Percentiles rank a stretch among this genome's conserved stretches.
These are phyloP conservation scores for Monosporascus sp. DNA, from an alignment of 2,329 filamentous ascomycete genomes.

Conservation along the genomic window DNA sequence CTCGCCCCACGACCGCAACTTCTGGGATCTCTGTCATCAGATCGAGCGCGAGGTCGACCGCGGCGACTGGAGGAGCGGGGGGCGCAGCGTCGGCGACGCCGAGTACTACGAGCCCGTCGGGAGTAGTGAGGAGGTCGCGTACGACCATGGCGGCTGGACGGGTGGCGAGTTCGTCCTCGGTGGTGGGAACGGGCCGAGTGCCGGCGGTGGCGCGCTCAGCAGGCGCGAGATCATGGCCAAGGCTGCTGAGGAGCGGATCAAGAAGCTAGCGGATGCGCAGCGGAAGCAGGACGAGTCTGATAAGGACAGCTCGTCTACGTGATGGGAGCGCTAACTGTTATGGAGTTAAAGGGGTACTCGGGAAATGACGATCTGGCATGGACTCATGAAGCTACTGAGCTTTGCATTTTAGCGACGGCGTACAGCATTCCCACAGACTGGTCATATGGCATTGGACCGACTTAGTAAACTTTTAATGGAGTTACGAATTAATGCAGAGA, in stretches of 20 bases:
- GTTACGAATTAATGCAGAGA: too few species aligned
- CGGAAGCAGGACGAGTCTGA: neutral
- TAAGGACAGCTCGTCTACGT: neutral
- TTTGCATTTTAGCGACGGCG: too few species aligned
- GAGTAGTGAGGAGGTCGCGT: constrained; percentile 44
- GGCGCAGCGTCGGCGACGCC: constrained; percentile 60
- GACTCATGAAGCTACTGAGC: too few species aligned
- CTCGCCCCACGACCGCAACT: constrained; percentile 74
- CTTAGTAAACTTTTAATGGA: too few species aligned
- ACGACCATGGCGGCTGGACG: constrained; percentile 71
- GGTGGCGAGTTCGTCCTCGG: constrained; percentile 75
- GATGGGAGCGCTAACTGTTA: neutral
- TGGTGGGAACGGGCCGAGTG: constrained; percentile 32
- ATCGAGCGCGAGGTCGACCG: constrained; percentile 82
- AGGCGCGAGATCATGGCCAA: constrained; percentile 70
- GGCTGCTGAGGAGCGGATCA: constrained; percentile 64
- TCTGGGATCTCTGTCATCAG: constrained; percentile 83
- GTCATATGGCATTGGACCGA: too few species aligned
- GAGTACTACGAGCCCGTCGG: constrained; percentile 50
- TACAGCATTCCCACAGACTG: too few species aligned
- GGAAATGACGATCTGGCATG: too few species aligned
- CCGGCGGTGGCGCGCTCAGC: constrained; percentile 44
- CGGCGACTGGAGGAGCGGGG: constrained; percentile 72
- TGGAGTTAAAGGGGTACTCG: too few species aligned
- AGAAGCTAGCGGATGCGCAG: constrained; percentile 26